Evolutionary conservation across 805 yeast species (phyloP).

Genomic region (Candida insectorum): DNA sequence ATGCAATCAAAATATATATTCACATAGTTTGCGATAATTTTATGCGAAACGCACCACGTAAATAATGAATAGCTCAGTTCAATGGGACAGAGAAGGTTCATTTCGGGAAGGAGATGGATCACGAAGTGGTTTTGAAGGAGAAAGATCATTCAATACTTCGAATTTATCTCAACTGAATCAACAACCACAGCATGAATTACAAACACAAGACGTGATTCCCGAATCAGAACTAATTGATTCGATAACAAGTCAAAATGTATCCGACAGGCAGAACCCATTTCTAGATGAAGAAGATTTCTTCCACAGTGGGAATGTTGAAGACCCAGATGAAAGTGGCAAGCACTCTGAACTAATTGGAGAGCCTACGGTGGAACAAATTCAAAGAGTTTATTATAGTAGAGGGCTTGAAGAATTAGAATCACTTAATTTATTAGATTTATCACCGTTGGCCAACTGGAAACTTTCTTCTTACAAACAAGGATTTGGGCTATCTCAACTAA

Average conservation of each 20-base stretch:
- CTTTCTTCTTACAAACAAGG: constrained; percentile 75
- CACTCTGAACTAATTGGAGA: constrained; percentile 16
- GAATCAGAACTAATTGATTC: constrained; percentile 29
- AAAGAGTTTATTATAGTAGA: constrained; percentile 33
- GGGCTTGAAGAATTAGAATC: constrained; percentile 57
- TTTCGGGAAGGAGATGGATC: no score
- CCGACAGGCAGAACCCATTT: constrained; percentile 13
- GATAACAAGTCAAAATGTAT: constrained; percentile 17
- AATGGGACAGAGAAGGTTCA: constrained; percentile 4
- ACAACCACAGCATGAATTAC: constrained; percentile 22
- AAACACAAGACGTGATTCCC: constrained; percentile 25
- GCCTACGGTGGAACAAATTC: constrained; percentile 39
- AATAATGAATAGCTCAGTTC: constrained; percentile 2
- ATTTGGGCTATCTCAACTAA: constrained; percentile 63
- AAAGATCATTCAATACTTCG: no score
- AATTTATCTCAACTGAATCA: not conserved
- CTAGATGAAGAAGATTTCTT: constrained; percentile 9
- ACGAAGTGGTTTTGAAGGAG: no score
- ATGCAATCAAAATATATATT: no score
- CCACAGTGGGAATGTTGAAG: constrained; percentile 8
- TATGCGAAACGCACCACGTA: not conserved
- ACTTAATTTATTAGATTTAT: constrained; percentile 66
- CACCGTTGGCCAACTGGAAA: constrained; percentile 80
- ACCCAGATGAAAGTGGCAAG: constrained; percentile 9
- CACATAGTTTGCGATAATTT: no score